Base-by-base conservation (phyloP, 345 rosid genomes). In the Jatropha curcas region DNA sequence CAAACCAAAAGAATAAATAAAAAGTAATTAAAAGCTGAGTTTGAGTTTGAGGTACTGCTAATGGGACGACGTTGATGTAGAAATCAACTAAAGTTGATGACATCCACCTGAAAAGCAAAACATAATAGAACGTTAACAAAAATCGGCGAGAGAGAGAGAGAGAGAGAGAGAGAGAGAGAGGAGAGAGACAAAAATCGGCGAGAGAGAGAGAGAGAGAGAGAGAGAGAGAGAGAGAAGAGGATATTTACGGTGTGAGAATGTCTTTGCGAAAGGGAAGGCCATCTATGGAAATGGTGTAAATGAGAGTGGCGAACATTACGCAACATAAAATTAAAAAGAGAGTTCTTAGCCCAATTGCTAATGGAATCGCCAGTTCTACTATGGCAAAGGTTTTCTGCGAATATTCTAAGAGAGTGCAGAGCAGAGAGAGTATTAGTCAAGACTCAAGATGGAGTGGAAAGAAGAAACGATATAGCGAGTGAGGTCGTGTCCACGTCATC, bases 191-290 rank as follows among this genome's bases (percentile, higher is more conserved):
- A n/a, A n/a, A n/a, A n/a, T n/a, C n/a, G n/a, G n/a, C n/a, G n/a
- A n/a, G n/a, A n/a, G n/a, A n/a, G n/a, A n/a, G n/a, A n/a, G n/a
- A n/a, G n/a, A n/a, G n/a, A n/a, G n/a, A n/a, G n/a, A n/a, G n/a
- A n/a, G n/a, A n/a, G n/a, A n/a, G n/a, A n/a, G n/a, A n/a, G n/a
- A n/a, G n/a, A 57, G 16, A 55, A 24, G 43, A 48, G 20, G 20
- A 48, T 4, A 17, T 48, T 14, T 88, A 93, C 97, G 92, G 92
- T 30, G 97, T 88, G 73, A 86, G 90, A 77, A 89, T 84, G 25
- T 91, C 93, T 16, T 17, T 68, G 78, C 91, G 92, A 71, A 88
- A 86, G 58, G 97, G 97, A 48, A 82, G 88, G 76, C 97, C 94
- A 41, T 89, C 90, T 64, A 80, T 70, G 71, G 78, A 66, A 72